Evolutionary conservation across 2,329 filamentous ascomycete genomes (phyloP).

Genomic region (Botrytis hyacinthi): DNA sequence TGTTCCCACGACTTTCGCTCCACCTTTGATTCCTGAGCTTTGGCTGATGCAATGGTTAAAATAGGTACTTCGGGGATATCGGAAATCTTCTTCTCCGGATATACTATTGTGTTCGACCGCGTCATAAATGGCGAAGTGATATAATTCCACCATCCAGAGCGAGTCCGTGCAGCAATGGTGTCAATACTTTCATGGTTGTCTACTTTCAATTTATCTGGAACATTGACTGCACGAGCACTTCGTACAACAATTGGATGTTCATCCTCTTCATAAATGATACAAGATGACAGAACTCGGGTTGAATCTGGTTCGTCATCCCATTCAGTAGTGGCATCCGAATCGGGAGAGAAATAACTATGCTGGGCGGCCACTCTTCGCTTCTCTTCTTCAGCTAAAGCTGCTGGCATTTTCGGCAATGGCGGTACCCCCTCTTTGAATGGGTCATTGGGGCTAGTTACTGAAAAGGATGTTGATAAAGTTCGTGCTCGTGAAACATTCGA

Average conservation of each 20-base stretch:
- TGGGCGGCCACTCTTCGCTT: slow-evolving; percentile 31
- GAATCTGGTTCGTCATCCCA: slow-evolving; percentile 34
- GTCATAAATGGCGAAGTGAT: slow-evolving; percentile 67
- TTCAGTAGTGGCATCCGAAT: slow-evolving; percentile 35
- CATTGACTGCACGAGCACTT: slow-evolving; percentile 42
- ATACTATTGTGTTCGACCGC: slow-evolving; percentile 38
- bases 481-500: slow-evolving; percentile 24
- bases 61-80: slow-evolving; percentile 37
- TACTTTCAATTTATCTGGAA: slow-evolving; percentile 25
- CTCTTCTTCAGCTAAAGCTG: slow-evolving; percentile 36
- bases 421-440: slow-evolving; percentile 46
- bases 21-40: slow-evolving; percentile 30
- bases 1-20: slow-evolving; percentile 38
- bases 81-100: slow-evolving; percentile 21
- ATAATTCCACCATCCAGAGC: slow-evolving; percentile 76
- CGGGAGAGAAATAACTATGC: slow-evolving; percentile 36
- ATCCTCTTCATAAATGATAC: slow-evolving; percentile 71
- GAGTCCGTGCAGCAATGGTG: slow-evolving; percentile 43
- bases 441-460: slow-evolving; percentile 48
- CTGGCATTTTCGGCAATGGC: slow-evolving; percentile 58
- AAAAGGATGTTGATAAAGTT: slow-evolving; percentile 49
- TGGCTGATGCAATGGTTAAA: slow-evolving; percentile 38
- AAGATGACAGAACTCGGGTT: slow-evolving; percentile 43
- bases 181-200: slow-evolving; percentile 33
- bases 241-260: slow-evolving; percentile 46